A percentile compares a stretch with the other conserved stretches of the same genome.
These are phyloP conservation scores for Fraxinus paxiana DNA, from an alignment of 305 asterid species.

Conservation along the genomic window DNA sequence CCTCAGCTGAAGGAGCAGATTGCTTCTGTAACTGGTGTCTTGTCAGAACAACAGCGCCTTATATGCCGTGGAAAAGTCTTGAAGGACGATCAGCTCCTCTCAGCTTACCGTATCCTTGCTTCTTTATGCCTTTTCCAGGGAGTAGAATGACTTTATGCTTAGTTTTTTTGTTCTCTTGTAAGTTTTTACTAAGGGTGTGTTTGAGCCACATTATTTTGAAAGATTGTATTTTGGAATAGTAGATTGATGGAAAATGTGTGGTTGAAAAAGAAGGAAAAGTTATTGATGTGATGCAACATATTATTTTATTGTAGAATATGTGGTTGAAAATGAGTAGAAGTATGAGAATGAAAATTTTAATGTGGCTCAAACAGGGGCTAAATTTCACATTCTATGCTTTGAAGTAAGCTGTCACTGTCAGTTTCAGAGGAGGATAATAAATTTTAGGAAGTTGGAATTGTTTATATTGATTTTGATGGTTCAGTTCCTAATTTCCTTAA, in stretches of 20 bases:
- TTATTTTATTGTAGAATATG: too few species aligned
- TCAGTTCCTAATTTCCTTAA: constrained; percentile 43
- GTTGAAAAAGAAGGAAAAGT: too few species aligned
- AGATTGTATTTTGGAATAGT: too few species aligned
- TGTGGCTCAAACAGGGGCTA: background rate
- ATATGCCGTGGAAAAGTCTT: constrained; percentile 97
- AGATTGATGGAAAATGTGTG: too few species aligned
- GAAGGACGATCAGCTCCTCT: constrained; percentile 91
- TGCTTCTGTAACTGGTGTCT: constrained; percentile 86
- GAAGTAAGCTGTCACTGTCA: background rate
- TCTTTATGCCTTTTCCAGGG: constrained; percentile 6
- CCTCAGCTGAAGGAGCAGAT: constrained; percentile 84
- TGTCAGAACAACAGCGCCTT: constrained; percentile 92
- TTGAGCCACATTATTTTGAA: too few species aligned
- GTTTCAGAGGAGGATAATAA: constrained; percentile 3
- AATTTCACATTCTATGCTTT: constrained; percentile 1
- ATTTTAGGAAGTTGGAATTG: constrained; percentile 2
- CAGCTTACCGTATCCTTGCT: constrained; percentile 95
- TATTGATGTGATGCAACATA: too few species aligned
- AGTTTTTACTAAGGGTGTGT: background rate
- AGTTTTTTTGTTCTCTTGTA: constrained; percentile 9
- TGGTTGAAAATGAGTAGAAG: too few species aligned
- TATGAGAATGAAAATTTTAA: too few species aligned
- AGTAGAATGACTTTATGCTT: background rate
- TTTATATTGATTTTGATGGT: constrained; percentile 18